These are phyloP conservation scores for Zymoseptoria pseudotritici DNA, from an alignment of 2,329 filamentous ascomycete genomes.

Conservation along the genomic window DNA sequence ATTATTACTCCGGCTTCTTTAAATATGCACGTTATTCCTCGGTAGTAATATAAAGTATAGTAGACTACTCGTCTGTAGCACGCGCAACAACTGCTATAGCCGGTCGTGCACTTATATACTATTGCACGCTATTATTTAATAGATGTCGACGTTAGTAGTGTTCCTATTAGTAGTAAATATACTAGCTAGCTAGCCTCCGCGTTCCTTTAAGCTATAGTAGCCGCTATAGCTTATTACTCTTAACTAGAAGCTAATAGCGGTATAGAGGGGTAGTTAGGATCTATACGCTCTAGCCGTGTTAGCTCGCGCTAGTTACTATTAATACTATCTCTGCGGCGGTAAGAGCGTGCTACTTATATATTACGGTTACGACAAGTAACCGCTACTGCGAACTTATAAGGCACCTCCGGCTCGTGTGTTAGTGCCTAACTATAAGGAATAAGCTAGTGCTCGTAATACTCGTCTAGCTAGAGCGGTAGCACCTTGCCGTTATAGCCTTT, in stretches of 20 bases:
- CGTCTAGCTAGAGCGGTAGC: no score
- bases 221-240: background rate
- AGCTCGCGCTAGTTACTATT: no score
- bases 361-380: background rate
- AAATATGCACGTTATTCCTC: background rate
- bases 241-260: background rate
- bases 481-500: no score
- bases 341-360: background rate
- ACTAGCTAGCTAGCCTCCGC: background rate
- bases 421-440: no score
- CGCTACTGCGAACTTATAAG: no score
- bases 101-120: background rate
- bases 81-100: background rate
- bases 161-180: background rate
- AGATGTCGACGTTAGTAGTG: background rate
- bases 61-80: background rate
- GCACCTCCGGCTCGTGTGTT: no score
- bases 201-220: background rate
- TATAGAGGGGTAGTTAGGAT: background rate
- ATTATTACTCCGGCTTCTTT: background rate
- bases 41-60: background rate
- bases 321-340: no score
- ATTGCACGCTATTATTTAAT: background rate
- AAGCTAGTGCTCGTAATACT: no score
- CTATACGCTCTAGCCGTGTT: background rate